Evolutionary conservation across 176 grass and related monocot species (phyloP), one percentile per base, ranked within the genome.

Genomic region (Triticum timopheevii): DNA sequence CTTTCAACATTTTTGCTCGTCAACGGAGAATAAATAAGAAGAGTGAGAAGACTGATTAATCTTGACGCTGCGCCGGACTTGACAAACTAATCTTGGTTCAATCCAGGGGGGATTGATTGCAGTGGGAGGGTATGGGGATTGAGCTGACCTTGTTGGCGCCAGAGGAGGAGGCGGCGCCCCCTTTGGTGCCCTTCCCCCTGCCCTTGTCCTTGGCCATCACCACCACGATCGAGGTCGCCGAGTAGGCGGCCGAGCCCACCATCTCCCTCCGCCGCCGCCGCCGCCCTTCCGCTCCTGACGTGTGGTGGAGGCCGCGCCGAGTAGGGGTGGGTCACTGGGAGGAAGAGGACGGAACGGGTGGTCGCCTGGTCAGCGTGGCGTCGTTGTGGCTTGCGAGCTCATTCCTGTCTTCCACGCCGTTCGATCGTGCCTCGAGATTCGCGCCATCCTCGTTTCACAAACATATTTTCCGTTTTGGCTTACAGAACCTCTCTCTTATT

Each of bases 161-260:
- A 1, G 83, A 73, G 49, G 81, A 88, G 81, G 47, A 56, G 74
- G 68, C 81, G 80, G 40, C 52, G 74, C 76, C 79, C 45, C 49
- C 52, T 10, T 36, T 73, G 42, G 38, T 16, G 77, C 81, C 59
- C 76, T 69, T 87, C 2, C 82, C 39, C 9, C n/a, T 91, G 38
- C 63, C 69, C 63, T 85, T 86, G 65, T 76, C 25, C 80, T 90
- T 88, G 17, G 86, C 82, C 86, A 88, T 91, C 63, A 63, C 86
- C 69, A 91, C 90, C 86, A 88, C 90, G 8, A 83, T 69, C 70
- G 86, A 44, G 30, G 85, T 81, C 9, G 90, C 69, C 27, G 89
- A 81, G 76, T 68, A 84, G 23, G 90, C 62, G 12, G 85, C 77
- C 22, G 81, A 87, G 47, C 90, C 86, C 69, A 62, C 90, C 90